Base-by-base conservation (phyloP, 192 early-diverging fungal species). In the Backusella tuberculispora region DNA sequence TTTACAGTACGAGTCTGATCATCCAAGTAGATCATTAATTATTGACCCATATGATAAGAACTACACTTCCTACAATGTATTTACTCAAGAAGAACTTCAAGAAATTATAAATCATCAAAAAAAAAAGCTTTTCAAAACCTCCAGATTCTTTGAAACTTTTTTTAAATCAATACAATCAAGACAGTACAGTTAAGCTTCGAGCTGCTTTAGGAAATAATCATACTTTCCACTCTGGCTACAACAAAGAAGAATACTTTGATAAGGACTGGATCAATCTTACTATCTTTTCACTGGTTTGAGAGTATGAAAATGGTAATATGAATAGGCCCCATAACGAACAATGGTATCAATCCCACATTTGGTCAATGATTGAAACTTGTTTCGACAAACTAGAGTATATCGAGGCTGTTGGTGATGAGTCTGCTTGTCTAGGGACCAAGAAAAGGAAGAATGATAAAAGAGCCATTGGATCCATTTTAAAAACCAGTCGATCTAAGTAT, bases 361-460 rank as follows among this genome's bases (percentile, higher is more conserved):
- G 53, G 53, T 56, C 53, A 56, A 56, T 56, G 53, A 56, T 56
- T 6, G 53, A 56, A 56, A 21, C 53, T 56, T 56, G 53, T 21
- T 56, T 56, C 19, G 53, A 56, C 21, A 56, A 56, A 56, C 19
- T 56, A 17, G 53, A 56, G 19, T 2, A 56, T 56, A 56, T 56
- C 21, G 53, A 21, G 53, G 53, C 53, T 56, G 53, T 56, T 6
- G 1, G 53, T 21, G 53, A n/a, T 21, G 53, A 56, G 19, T 56
- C 53, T 56, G 53, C 53, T 21, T 21, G 53, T 56, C 19, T 56
- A 21, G 53, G 53, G 19, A 56, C n/a, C 21, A 56, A 56, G 19
- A 56, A 56, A 56, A 56, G 41, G 41, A 56, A 56, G 53, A 56
- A 56, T 56, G 53, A 56, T 21, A 56, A 6, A 42, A 56, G 53